Percentiles rank a stretch among this genome's conserved stretches.
These are phyloP conservation scores for Pezicula radicicola DNA, from an alignment of 2,329 filamentous ascomycete genomes.

Conservation along the genomic window DNA sequence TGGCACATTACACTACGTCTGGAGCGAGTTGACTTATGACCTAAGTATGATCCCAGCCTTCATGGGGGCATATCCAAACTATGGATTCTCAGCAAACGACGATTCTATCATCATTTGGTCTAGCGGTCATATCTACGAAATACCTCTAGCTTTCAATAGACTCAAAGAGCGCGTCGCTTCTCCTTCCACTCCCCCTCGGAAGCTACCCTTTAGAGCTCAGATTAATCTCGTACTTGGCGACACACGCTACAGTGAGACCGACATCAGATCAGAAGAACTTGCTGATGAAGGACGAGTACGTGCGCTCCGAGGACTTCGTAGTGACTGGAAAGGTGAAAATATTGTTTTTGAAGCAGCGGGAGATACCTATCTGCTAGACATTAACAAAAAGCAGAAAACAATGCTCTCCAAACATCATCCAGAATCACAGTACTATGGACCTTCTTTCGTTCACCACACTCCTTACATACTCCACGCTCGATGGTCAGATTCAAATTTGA, in stretches of 20 bases:
- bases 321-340: background rate
- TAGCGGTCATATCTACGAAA: background rate
- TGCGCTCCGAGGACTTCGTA: background rate
- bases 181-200: background rate
- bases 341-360: background rate
- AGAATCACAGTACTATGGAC: background rate
- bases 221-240: background rate
- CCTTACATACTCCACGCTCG: background rate
- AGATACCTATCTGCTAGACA: background rate
- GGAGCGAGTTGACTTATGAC: background rate
- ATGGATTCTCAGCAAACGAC: background rate
- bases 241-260: background rate
- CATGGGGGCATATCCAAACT: background rate
- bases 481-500: background rate
- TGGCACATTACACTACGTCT: background rate
- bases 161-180: background rate
- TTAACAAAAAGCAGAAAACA: background rate
- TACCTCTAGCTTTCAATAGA: background rate
- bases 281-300: background rate
- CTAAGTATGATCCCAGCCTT: background rate
- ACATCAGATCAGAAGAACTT: background rate
- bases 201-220: background rate
- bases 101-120: background rate
- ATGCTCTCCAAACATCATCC: background rate
- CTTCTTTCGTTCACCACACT: background rate